Conservation (phyloP, 2,329 filamentous ascomycete genomes). For the Laburnicola sp. region DNA sequence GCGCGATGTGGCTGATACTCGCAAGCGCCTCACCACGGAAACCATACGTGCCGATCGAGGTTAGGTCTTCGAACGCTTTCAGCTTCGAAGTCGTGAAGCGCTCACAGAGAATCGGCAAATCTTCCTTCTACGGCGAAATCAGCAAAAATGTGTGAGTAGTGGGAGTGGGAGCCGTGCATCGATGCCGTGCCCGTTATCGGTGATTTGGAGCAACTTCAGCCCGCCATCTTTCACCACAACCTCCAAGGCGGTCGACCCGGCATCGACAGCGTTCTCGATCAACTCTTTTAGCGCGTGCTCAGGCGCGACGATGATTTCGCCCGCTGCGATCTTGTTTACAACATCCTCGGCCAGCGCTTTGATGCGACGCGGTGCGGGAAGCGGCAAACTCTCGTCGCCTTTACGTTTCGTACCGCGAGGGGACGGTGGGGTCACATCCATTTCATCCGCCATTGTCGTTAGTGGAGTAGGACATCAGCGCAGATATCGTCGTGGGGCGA, state of each 20-base stretch:
- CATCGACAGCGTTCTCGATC: conserved; percentile 96
- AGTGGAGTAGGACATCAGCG: neutral
- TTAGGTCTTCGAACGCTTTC: conserved; percentile 88
- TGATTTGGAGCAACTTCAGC: conserved; percentile 92
- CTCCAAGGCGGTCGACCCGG: conserved; percentile 89
- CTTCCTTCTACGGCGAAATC: conserved; percentile 68
- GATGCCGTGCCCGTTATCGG: conserved; percentile 95
- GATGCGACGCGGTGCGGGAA: conserved; percentile 51
- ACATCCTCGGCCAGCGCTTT: conserved; percentile 89
- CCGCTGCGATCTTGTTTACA: conserved; percentile 97
- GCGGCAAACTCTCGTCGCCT: conserved; percentile 38
- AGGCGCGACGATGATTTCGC: conserved; percentile 96
- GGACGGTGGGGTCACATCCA: conserved; percentile 31
- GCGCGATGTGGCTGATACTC: conserved; percentile 97
- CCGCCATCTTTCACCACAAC: conserved; percentile 94
- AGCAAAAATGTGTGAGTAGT: conserved; percentile 2
- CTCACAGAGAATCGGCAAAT: conserved; percentile 88
- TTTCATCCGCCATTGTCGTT: conserved; percentile 32
- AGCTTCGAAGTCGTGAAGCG: conserved; percentile 97
- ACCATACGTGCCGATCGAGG: conserved; percentile 91
- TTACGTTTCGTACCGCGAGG: conserved; percentile 44
- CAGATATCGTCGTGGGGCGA: neutral
- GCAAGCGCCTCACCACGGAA: conserved; percentile 95
- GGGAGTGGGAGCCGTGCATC: conserved; percentile 62
- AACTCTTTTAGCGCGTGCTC: conserved; percentile 88